These are phyloP conservation scores for Nelumbo lutea DNA, from an alignment of 164 flowering plant genomes.

Conservation along the genomic window DNA sequence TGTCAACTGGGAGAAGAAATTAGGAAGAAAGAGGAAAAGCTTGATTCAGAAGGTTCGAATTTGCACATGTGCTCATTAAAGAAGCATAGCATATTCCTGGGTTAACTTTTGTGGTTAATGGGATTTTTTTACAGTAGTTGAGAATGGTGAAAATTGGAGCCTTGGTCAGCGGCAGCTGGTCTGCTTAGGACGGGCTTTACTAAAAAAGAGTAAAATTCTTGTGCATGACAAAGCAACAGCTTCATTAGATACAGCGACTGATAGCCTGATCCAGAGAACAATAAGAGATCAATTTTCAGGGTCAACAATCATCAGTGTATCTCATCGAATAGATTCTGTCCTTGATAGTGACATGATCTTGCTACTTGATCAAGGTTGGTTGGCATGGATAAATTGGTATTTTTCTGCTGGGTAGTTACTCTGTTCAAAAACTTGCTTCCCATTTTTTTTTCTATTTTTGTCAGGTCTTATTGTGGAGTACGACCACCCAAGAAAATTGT, in stretches of 20 bases:
- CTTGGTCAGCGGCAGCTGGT: background rate
- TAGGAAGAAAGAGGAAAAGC: background rate
- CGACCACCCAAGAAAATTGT: background rate
- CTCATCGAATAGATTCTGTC: background rate
- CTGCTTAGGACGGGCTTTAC: background rate
- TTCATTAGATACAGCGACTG: background rate
- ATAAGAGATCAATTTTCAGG: background rate
- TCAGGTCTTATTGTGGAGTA: background rate
- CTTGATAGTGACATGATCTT: background rate
- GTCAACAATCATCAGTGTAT: background rate
- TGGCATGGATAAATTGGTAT: background rate
- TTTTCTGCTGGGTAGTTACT: too few species aligned
- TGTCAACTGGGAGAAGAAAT: constrained; percentile 1
- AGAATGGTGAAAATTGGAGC: background rate
- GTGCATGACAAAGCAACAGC: background rate
- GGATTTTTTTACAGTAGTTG: background rate
- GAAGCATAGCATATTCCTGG: too few species aligned
- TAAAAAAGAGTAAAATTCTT: background rate
- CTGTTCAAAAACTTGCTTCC: too few species aligned
- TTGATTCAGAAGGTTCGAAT: background rate
- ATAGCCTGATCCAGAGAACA: background rate
- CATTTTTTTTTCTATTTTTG: background rate
- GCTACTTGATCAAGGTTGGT: background rate
- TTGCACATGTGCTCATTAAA: background rate
- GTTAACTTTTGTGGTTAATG: too few species aligned